Conservation (phyloP, 768 basidiomycete genomes). For the Pleurotus citrinopileatus region DNA sequence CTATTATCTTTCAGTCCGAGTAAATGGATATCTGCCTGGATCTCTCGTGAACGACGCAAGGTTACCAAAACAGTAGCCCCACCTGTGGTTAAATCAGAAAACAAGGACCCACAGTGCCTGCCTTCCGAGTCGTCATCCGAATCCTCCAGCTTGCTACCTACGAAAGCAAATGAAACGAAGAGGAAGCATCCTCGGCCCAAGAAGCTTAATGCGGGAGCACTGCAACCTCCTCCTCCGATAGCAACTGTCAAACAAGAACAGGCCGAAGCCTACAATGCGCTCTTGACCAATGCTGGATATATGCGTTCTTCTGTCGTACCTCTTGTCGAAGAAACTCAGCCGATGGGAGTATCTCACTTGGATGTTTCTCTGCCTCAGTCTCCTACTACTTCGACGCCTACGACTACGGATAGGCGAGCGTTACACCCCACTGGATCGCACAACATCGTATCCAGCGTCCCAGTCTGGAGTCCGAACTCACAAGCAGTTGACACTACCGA, state of each 20-base stretch:
- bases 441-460: too few relatives aligned
- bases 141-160: neutral
- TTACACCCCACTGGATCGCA: too few relatives aligned
- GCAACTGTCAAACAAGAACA: neutral
- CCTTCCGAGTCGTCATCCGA: neutral
- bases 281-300: too few relatives aligned
- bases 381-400: too few relatives aligned
- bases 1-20: neutral
- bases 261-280: neutral
- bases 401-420: too few relatives aligned
- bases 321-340: neutral
- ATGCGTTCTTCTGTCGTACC: neutral
- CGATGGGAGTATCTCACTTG: too few relatives aligned
- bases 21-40: constrained; percentile 6
- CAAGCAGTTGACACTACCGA: too few relatives aligned
- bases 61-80: neutral
- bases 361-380: too few relatives aligned
- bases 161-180: neutral
- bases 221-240: neutral
- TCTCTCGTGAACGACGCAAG: constrained; percentile 1
- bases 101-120: neutral
- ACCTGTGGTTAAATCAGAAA: neutral
- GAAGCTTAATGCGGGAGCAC: neutral
- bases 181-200: too few relatives aligned
- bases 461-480: too few relatives aligned